A percentile compares a stretch with the other conserved stretches of the same genome.
Conservation (phyloP, 2,329 filamentous ascomycete genomes). For the Parastagonospora avenae region DNA sequence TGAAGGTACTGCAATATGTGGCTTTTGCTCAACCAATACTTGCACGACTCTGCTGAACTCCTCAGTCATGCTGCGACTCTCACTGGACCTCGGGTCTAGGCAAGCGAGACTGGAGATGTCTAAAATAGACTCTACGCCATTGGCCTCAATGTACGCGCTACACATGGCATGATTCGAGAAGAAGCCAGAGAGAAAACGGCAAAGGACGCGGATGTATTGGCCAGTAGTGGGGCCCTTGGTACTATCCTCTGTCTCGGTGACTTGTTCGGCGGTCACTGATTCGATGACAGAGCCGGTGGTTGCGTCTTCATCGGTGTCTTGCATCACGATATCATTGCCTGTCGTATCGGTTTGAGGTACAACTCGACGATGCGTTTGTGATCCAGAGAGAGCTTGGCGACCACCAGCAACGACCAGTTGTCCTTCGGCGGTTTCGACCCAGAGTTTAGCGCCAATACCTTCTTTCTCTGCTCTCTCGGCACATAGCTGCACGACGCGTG, state of each 20-base stretch:
- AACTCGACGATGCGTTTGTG: slow-evolving; percentile 42
- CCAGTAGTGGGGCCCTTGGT: slow-evolving; percentile 59
- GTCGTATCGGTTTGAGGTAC: slow-evolving; percentile 15
- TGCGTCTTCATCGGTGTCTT: slow-evolving; percentile 51
- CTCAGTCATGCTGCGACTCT: slow-evolving; percentile 63
- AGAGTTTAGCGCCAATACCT: slow-evolving; percentile 80
- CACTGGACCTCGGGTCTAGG: slow-evolving; percentile 74
- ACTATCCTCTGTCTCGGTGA: slow-evolving; percentile 57
- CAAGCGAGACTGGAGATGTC: slow-evolving; percentile 84
- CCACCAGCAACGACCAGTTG: slow-evolving; percentile 65
- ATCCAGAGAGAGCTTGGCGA: slow-evolving; percentile 50
- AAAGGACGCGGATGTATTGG: slow-evolving; percentile 75
- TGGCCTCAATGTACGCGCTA: slow-evolving; percentile 73
- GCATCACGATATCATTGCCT: slow-evolving; percentile 65
- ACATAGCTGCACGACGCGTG: slow-evolving; percentile 76
- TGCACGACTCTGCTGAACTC: slow-evolving; percentile 76
- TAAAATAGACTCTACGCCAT: slow-evolving; percentile 81
- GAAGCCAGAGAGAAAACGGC: slow-evolving; percentile 78
- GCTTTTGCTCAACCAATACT: slow-evolving; percentile 78
- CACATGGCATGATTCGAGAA: slow-evolving; percentile 76
- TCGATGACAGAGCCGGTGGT: slow-evolving; percentile 14
- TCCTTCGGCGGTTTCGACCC: slow-evolving; percentile 64
- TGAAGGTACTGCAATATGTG: slow-evolving; percentile 80
- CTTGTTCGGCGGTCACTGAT: slow-evolving; percentile 42
- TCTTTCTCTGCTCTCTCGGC: slow-evolving; percentile 69